Base-by-base conservation (phyloP, 2,329 filamentous ascomycete genomes). In the Elsinoe fawcettii region DNA sequence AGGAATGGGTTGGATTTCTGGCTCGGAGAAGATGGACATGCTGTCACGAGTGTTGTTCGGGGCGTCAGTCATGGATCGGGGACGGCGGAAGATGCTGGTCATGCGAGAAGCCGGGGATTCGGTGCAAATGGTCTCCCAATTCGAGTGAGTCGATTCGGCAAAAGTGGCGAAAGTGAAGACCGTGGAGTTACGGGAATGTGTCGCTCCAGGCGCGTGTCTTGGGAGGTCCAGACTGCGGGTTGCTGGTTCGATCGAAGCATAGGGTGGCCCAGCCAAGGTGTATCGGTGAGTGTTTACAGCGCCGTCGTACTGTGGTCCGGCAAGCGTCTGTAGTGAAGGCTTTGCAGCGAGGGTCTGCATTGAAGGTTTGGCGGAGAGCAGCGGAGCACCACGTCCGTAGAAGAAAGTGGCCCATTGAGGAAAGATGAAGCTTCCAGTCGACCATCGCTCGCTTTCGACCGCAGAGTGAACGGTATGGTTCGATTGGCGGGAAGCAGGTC, bases 321-420 rank as follows among this genome's bases (percentile, higher is more conserved):
- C 54, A 25, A 61, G 55, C 23, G 44, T 61, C n/a, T 53, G 49
- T 14, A 9, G 36, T 32, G 55, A 60, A 14, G 56, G 46, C 12
- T 56, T 58, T 23, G 58, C 55, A 22, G 51, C 51, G 5, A 60
- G 49, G 18, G 46, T 60, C 18, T 46, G 43, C 22, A 7, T 54
- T 39, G 51, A 59, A 3, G 55, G 39, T n/a, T 54, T 56, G 32
- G 57, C 54, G 23, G 25, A 43, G 9, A 64, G 43, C 16, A 70
- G 60, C 8, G 60, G 58, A 16, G 61, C 60, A 23, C 61, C 64
- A 3, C 66, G 65, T 18, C 61, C 63, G 61, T 71, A 71, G 59
- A 69, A 71, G 18, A 65, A 62, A 55, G 64, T 70, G 9, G 69
- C 69, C 69, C 69, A 71, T 3, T 62, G 62, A 6, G 69, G 69